Evolutionary conservation across 805 yeast species (phyloP).

Genomic region (Pichia rugopelliculosa): DNA sequence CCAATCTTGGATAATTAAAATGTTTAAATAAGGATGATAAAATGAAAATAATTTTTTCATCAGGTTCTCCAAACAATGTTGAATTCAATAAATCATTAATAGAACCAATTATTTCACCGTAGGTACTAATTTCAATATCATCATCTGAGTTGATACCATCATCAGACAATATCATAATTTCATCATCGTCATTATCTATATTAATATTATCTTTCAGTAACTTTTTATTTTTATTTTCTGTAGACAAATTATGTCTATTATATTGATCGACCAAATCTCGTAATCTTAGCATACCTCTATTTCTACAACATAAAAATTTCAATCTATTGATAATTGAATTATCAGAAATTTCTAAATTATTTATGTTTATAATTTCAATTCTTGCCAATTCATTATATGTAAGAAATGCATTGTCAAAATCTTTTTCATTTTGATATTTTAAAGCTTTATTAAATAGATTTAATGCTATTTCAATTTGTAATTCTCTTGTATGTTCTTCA

Average conservation of each 20-base stretch:
- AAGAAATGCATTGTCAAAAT: slow-evolving; percentile 42
- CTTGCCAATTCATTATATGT: slow-evolving; percentile 58
- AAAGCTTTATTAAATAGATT: slow-evolving; percentile 68
- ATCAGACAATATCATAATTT: background rate
- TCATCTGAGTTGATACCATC: background rate
- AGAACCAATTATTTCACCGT: slow-evolving; percentile 15
- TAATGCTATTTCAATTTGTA: slow-evolving; percentile 84
- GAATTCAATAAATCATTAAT: slow-evolving; percentile 62
- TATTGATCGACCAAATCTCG: slow-evolving; percentile 17
- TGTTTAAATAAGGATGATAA: slow-evolving; percentile 44
- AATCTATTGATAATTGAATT: slow-evolving; percentile 66
- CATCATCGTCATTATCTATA: too few relatives aligned
- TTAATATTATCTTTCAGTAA: too few relatives aligned
- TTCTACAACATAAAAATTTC: slow-evolving; percentile 71
- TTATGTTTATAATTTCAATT: slow-evolving; percentile 54
- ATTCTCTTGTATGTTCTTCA: slow-evolving; percentile 86
- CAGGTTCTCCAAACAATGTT: slow-evolving; percentile 61
- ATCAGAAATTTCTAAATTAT: slow-evolving; percentile 26
- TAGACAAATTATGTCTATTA: background rate
- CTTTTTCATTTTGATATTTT: slow-evolving; percentile 43
- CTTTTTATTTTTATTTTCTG: slow-evolving; percentile 1
- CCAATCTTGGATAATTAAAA: slow-evolving; percentile 41
- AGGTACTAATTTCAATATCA: slow-evolving; percentile 23
- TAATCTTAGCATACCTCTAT: slow-evolving; percentile 68
- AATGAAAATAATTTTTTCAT: slow-evolving; percentile 43